phyloP scores from a whole-genome alignment of 2,329 filamentous ascomycete genomes.

The Fusarium chaquense region DNA sequence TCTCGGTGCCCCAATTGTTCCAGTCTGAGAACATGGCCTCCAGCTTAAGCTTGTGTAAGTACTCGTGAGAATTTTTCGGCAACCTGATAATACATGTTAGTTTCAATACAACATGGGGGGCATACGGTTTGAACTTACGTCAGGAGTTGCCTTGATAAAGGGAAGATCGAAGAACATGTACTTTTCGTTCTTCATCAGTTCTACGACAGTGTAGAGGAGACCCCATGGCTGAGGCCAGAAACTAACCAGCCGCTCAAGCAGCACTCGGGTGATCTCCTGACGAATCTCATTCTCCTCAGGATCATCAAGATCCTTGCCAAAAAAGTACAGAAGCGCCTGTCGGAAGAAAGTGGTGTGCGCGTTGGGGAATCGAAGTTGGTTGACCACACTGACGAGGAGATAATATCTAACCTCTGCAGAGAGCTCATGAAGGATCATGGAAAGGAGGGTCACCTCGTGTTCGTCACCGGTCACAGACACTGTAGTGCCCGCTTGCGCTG shows the following conservation, averaged over 20 bases:
- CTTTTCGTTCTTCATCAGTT: constrained; percentile 90
- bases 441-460: constrained; percentile 76
- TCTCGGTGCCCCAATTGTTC: constrained; percentile 25
- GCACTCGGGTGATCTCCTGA: constrained; percentile 88
- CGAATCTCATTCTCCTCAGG: constrained; percentile 85
- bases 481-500: constrained; percentile 69
- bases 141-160: constrained; percentile 89
- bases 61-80: constrained; percentile 54
- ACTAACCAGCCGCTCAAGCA: constrained; percentile 88
- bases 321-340: constrained; percentile 85
- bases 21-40: constrained; percentile 8
- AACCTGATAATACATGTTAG: constrained; percentile 46
- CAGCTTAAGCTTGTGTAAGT: constrained; percentile 50
- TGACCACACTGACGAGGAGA: constrained; percentile 84
- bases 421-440: constrained; percentile 80
- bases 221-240: constrained; percentile 98
- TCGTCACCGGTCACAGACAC: constrained; percentile 59
- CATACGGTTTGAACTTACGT: constrained; percentile 67
- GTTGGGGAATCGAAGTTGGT: constrained; percentile 92
- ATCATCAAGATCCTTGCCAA: constrained; percentile 78
- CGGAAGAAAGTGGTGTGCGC: constrained; percentile 94
- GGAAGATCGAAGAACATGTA: constrained; percentile 93
- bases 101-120: background rate
- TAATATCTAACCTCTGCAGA: constrained; percentile 85
- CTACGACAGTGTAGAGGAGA: constrained; percentile 85